These are phyloP conservation scores for Westerdykella aurantiaca DNA, from an alignment of 2,329 filamentous ascomycete species.

Conservation along the genomic window DNA sequence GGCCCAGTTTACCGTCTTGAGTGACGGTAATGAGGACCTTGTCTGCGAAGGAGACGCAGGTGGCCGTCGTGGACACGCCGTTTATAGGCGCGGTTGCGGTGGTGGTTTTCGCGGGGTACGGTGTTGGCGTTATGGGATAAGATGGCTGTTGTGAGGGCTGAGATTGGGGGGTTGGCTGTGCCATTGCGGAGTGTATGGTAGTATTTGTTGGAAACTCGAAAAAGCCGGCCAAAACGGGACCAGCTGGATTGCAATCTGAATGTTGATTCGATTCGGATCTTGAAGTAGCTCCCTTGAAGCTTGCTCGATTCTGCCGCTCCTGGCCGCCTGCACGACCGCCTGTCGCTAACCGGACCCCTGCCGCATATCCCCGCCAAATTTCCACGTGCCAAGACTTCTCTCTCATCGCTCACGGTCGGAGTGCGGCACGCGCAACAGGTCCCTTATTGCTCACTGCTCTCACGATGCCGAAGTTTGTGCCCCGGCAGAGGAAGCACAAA, in stretches of 20 bases:
- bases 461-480: constrained; percentile 40
- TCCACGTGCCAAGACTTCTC: not conserved
- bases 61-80: constrained; percentile 65
- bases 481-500: constrained; percentile 55
- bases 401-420: not conserved
- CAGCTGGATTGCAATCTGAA: too few species aligned
- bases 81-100: constrained; percentile 54
- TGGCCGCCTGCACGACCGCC: too few species aligned
- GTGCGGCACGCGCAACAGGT: too few species aligned
- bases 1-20: constrained; percentile 76
- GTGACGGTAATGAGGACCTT: constrained; percentile 86
- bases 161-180: not conserved
- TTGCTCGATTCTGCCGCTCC: too few species aligned
- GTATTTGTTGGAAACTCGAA: too few species aligned
- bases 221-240: too few species aligned
- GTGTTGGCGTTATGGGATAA: constrained; percentile 33
- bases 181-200: not conserved
- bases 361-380: too few species aligned
- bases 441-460: not conserved
- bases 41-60: constrained; percentile 71
- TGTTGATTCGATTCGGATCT: too few species aligned
- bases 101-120: constrained; percentile 59
- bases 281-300: too few species aligned
- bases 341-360: too few species aligned
- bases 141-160: constrained; percentile 2